Evolutionary conservation across 1,139 yeast species (phyloP), one percentile per base, ranked within the genome.

Genomic region (Casaregolazyma lundiana): DNA sequence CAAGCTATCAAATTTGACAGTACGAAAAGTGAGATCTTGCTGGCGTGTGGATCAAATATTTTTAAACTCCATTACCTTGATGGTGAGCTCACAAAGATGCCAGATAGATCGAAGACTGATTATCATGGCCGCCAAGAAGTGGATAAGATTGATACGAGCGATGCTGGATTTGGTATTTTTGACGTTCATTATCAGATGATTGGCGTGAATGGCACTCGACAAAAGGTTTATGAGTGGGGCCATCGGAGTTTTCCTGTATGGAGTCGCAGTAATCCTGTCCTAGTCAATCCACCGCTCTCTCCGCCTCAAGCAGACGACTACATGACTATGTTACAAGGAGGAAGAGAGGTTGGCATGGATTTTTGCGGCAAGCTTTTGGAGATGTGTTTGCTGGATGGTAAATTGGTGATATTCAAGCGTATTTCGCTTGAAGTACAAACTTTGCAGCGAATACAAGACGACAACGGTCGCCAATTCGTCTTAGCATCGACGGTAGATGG

Each of bases 401-500:
- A 26, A 11, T 11, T 26, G 15, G 11, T 11, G 6, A 2, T 26
- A 6, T 13, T n/a, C 5, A 26, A 6, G 15, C 6, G 3, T 4
- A 26, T 26, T 26, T n/a, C 11, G 4, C 32, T 26, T 7, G 32
- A 26, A 11, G 32, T 11, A 13, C 11, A 15, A 11, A 26, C 32
- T 26, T 15, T 26, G 5, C 32, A 29, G 26, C 16, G 17, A 13
- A 11, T 13, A 38, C 8, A 6, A 3, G 11, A 13, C 6, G 11
- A 4, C 3, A 17, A n/a, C 7, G 18, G 18, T 4, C 20, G 9
- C 6, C 17, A 2, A 6, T 18, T 38, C 13, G 41, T 19, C 6
- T 9, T 39, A 8, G 18, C 29, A 8, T 29, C 42, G 13, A 39
- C 42, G 2, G 35, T 21, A 11, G 26, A 26, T 29, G 42, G 42